Conservation (phyloP, 352 stramenopile species). For the Globisporangium ultimum region DNA sequence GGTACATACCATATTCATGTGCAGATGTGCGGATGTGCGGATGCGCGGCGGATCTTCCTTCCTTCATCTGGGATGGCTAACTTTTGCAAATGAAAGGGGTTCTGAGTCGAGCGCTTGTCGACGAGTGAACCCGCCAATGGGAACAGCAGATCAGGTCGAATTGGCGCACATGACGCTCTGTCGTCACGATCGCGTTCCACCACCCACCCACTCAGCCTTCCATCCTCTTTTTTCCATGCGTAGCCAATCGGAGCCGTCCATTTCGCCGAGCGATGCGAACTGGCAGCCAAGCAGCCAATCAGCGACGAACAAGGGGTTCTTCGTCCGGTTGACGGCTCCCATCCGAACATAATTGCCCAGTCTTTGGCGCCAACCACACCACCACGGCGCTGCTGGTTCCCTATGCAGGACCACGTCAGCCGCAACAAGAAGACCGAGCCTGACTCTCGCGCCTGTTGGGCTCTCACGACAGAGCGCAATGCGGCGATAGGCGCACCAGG, state of each 20-base stretch:
- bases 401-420: too few species aligned
- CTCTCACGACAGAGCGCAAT: too few species aligned
- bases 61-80: slow-evolving; percentile 3
- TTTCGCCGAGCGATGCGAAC: background rate
- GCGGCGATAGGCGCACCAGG: too few species aligned
- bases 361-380: too few species aligned
- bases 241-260: background rate
- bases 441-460: too few species aligned
- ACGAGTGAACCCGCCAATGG: slow-evolving; percentile 6
- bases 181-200: slow-evolving; percentile 1
- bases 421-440: too few species aligned
- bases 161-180: background rate
- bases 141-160: background rate
- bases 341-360: too few species aligned
- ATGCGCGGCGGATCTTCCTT: background rate
- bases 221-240: background rate
- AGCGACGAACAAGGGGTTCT: background rate
- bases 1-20: too few species aligned
- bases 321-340: background rate
- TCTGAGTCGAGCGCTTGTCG: slow-evolving; percentile 9
- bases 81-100: background rate
- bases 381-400: too few species aligned
- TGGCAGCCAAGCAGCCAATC: slow-evolving; percentile 2
- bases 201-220: background rate
- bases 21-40: too few species aligned